Evolutionary conservation across 176 grass and related monocot genomes (phyloP), one percentile per base, ranked within the genome.

Genomic region (Carex myosuroides): DNA sequence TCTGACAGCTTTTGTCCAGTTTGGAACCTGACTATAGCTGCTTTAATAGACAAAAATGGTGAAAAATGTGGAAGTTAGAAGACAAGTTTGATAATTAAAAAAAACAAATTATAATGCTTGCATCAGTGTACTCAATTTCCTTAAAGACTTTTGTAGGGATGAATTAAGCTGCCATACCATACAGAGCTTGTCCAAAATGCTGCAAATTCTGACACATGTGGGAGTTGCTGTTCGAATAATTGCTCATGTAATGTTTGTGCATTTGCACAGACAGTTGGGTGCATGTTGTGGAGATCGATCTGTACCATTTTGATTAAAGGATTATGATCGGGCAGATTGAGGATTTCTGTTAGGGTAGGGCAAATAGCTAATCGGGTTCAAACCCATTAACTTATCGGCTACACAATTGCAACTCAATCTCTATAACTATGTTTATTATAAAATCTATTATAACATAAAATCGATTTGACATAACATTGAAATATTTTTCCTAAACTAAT

Each of bases 181-280:
- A 76, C 92, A 3, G 8, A 82, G 11, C 91, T 87, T 88, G 32
- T 59, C 30, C 85, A 79, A 53, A 74, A 33, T 13, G 82, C 83
- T 62, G 17, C 0, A 6, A 81, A 85, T 88, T 86, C 88, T 58
- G 17, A 13, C 8, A 85, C 52, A 21, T 98, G 95, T 72, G 81
- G 52, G 65, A 61, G 9, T 42, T 66, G 24, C 26, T 98, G 95
- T 72, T 70, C 33, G 50, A 84, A 78, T 20, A 89, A 98, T 57
- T 98, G 95, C 41, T 94, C 92, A 21, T 98, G 95, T 13, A 55
- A 62, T 81, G 95, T 92, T 2, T 94, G 93, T 87, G 87, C 87
- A 2, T 85, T 80, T 30, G 44, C 64, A 20, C 46, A 4, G 52
- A 79, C 24, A 17, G 35, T 80, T 1, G 90, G 89, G 0, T 98